Evolutionary conservation across 768 basidiomycete genomes (phyloP), one percentile per base, ranked within the genome.

Genomic region (Kwoniella sp.): DNA sequence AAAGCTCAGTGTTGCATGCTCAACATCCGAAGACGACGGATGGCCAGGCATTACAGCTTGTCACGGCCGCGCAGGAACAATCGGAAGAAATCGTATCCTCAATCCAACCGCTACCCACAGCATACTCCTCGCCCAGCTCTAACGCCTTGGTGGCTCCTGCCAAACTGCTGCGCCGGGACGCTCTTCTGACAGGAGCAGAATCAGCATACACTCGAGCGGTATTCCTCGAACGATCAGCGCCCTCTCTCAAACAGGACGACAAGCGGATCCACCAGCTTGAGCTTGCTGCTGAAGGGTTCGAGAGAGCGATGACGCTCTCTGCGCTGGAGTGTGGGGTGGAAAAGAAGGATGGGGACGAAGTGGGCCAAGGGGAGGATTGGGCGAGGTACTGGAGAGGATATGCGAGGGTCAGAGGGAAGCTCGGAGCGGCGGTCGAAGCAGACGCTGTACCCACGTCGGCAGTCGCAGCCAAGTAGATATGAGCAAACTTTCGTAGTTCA

Each of bases 321-420:
- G 66, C 55, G 34, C 31, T 69, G 4, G 74, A 75, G 38, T 57
- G 58, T 31, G 77, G 76, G 3, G 58, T 66, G 11, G 65, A 66
- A 28, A 63, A 56, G 30, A 63, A 57, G 29, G 68, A 67, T 15
- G 61, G 63, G 23, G 66, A 73, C 15, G 73, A 70, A 37, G 59
- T 59, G 20, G 70, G 48, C 2, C 57, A 55, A 25, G 70, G 72
- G 13, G 70, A 70, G 28, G 74, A 76, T 9, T 75, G 72, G 68
- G 57, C 30, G 54, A 80, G 64, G 58, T 80, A 80, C 47, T 78
- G 65, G 65, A 67, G 70, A 38, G 72, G 69, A 3, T 75, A 67
- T 64, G 73, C 63, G 23, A 66, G 79, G 57, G 77, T 80, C 4
- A 70, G 65, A 34, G 63, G 66, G 12, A 74, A 70, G 66, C 38